A percentile compares a stretch with the other conserved stretches of the same genome.
These are phyloP conservation scores for Quercus phellos DNA, from an alignment of 331 rosid genomes.

Conservation along the genomic window DNA sequence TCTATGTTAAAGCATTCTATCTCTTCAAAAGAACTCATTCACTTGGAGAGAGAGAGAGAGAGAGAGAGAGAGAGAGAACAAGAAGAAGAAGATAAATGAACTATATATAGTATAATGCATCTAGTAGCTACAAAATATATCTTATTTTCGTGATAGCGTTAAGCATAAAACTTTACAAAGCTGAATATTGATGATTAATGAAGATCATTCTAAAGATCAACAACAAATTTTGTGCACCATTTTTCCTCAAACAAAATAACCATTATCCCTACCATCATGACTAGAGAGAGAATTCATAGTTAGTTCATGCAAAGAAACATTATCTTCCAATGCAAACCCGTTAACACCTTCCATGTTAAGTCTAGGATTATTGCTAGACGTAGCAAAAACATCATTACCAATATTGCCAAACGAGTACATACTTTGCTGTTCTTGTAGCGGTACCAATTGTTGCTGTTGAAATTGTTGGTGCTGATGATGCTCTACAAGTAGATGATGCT, in stretches of 20 bases:
- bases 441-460: slow-evolving; percentile 22
- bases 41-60: too few species aligned
- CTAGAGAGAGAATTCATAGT: slow-evolving; percentile 28
- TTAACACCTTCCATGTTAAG: slow-evolving; percentile 26
- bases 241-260: slow-evolving; percentile 14
- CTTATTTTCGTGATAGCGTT: neutral
- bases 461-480: slow-evolving; percentile 1
- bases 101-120: neutral
- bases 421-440: slow-evolving; percentile 22
- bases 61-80: neutral
- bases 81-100: neutral
- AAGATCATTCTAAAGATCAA: neutral
- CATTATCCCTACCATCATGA: slow-evolving; percentile 4
- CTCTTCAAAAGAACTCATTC: too few species aligned
- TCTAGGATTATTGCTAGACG: slow-evolving; percentile 5
- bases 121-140: neutral
- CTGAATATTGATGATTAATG: neutral
- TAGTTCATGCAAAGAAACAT: slow-evolving; percentile 29
- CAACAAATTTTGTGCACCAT: neutral
- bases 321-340: slow-evolving; percentile 30
- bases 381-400: neutral
- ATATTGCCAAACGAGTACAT: slow-evolving; percentile 30
- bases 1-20: too few species aligned
- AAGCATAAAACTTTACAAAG: neutral
- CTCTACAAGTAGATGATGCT: slow-evolving; percentile 22